Conservation (phyloP, 805 yeast genomes). For the Kazachstania viticola region DNA sequence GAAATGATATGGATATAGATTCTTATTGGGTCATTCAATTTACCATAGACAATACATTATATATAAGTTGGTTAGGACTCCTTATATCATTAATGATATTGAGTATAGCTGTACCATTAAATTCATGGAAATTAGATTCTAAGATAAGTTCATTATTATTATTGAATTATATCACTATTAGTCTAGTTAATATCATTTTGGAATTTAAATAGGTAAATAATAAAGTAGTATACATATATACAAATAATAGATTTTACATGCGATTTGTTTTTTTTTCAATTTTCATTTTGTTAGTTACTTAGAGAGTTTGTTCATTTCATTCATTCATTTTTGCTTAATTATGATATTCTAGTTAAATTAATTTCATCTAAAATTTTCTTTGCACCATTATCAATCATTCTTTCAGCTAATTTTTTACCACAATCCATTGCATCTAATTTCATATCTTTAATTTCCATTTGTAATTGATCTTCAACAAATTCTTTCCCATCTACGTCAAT, state of each 20-base stretch:
- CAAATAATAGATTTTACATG: slow-evolving; percentile 1
- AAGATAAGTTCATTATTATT: slow-evolving; percentile 28
- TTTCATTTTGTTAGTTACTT: too few species aligned
- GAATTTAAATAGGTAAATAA: not conserved
- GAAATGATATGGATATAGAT: not conserved
- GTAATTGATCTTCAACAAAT: slow-evolving; percentile 44
- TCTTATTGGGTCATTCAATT: slow-evolving; percentile 26
- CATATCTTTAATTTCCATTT: slow-evolving; percentile 27
- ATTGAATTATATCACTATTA: slow-evolving; percentile 11
- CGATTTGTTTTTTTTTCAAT: too few species aligned
- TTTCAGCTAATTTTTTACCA: slow-evolving; percentile 60
- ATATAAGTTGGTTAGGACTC: slow-evolving; percentile 31
- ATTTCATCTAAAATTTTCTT: slow-evolving; percentile 70
- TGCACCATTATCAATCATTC: slow-evolving; percentile 67
- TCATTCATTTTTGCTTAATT: slow-evolving; percentile 20
- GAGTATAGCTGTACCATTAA: slow-evolving; percentile 32
- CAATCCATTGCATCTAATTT: slow-evolving; percentile 52
- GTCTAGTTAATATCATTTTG: slow-evolving; percentile 11
- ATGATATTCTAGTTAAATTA: slow-evolving; percentile 55
- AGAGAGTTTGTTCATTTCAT: too few species aligned
- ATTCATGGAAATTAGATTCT: slow-evolving; percentile 35
- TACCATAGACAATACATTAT: slow-evolving; percentile 29
- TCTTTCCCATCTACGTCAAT: slow-evolving; percentile 75
- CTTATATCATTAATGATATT: slow-evolving; percentile 30
- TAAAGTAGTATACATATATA: not conserved